Base-by-base conservation (phyloP, 257 asterid genomes). In the Buddleja alternifolia region DNA sequence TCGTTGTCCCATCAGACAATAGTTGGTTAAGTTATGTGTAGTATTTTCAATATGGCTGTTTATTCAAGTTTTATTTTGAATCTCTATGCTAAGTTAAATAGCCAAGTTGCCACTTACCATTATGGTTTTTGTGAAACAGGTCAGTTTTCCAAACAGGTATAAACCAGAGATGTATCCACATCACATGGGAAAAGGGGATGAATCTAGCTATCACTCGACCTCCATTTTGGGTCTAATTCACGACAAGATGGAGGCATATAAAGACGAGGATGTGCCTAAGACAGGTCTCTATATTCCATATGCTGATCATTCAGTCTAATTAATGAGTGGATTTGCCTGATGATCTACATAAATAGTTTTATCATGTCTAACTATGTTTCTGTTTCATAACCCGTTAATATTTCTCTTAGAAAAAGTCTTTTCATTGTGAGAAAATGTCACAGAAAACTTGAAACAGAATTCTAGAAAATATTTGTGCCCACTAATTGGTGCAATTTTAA, bases 181-280 rank as follows among this genome's bases (percentile, higher is more conserved):
- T 72, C 72, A 79, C 80, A 69, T 86, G 84, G 73, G 59, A 32
- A 81, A 36, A 73, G 71, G 25, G 9, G 21, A 44, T 10, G 53
- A 42, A 14, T 16, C 10, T 10, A 46, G 59, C 23, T 86, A 83
- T 71, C 70, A 71, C 24, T 86, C 92, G 9, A 67, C 67, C 34
- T 81, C 89, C 14, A 66, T 86, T 34, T 53, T 86, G 45, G 92
- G 92, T 60, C 63, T 72, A 66, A 81, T 83, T 34, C 66, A 67
- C 74, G 87, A 86, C 29, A 54, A 39, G 19, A 62, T 75, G 20
- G 66, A 40, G 54, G 32, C 25, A 48, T 75, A 61, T 63, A 59
- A 75, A 77, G 54, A 78, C 8, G 75, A 67, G 67, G 59, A n/a
- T 48, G 39, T 8, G 8, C 44, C 51, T 25, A 16, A 47, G 44